A percentile compares a stretch with the other conserved stretches of the same genome.
phyloP scores from a whole-genome alignment of 495 filamentous ascomycete species.

The Tuber aestivum region DNA sequence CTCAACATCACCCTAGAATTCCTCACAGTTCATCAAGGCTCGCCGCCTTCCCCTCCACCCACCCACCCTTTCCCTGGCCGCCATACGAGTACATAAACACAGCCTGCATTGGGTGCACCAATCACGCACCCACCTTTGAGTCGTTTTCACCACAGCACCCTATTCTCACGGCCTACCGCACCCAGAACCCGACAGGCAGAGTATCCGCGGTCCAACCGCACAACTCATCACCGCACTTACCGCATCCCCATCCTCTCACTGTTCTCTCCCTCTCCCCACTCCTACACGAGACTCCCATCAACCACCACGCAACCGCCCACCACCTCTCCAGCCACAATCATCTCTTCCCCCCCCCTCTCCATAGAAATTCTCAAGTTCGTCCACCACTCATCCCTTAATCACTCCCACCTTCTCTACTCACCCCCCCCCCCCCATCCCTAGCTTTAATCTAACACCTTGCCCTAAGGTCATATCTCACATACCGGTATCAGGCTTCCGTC shows the following conservation, averaged over 20 bases:
- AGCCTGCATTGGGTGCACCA: background rate
- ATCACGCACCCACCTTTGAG: background rate
- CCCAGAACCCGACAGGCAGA: background rate
- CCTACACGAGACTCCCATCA: background rate
- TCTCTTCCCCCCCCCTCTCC: background rate
- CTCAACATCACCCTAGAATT: background rate
- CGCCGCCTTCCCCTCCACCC: background rate
- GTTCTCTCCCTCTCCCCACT: background rate
- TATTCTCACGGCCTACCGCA: background rate
- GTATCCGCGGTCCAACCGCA: background rate
- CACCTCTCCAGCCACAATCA: background rate
- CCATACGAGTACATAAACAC: background rate
- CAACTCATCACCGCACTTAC: background rate
- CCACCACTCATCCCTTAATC: background rate
- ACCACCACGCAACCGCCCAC: background rate
- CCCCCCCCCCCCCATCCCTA: background rate
- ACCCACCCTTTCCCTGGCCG: background rate
- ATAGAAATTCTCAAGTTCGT: background rate
- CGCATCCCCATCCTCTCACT: background rate
- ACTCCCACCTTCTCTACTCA: background rate
- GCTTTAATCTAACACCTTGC: background rate
- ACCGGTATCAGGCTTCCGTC: constrained; percentile 9
- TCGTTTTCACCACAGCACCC: background rate
- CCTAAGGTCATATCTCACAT: constrained; percentile 23
- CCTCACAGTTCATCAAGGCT: background rate